Evolutionary conservation across 371 early-diverging fungal genomes (phyloP).

Genomic region (Apophysomyces trapeziformis): DNA sequence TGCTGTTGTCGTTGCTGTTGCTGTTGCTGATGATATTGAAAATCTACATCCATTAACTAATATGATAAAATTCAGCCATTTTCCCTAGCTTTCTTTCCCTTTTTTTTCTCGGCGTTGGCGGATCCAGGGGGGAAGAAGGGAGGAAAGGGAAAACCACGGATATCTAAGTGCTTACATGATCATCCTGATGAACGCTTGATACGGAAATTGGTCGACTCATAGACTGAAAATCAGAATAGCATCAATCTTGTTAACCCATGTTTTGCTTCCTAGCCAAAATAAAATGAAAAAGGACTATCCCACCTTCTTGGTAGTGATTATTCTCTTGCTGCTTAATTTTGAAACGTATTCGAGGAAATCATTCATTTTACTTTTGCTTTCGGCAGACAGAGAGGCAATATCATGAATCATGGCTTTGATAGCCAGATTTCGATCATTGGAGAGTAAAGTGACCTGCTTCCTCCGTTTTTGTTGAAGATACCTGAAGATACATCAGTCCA

Average conservation of each 20-base stretch:
- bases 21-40: too few species aligned
- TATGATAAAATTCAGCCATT: neutral
- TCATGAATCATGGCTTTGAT: constrained; percentile 54
- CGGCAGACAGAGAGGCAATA: constrained; percentile 34
- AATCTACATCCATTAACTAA: too few species aligned
- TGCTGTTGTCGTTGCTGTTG: neutral
- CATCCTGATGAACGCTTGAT: neutral
- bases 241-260: too few species aligned
- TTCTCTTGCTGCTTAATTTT: neutral
- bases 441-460: constrained; percentile 28
- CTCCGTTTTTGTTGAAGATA: constrained; percentile 26
- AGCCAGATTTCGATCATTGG: constrained; percentile 48
- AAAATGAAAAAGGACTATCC: neutral
- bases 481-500: constrained; percentile 8
- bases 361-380: constrained; percentile 25
- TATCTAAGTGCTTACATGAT: neutral
- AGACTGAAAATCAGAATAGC: too few species aligned
- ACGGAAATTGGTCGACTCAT: too few species aligned
- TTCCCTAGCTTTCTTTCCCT: neutral
- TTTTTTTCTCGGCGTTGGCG: too few species aligned
- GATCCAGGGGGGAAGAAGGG: too few species aligned
- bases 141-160: too few species aligned
- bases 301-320: neutral
- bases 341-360: constrained; percentile 6
- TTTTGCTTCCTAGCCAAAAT: too few species aligned